Conservation (phyloP, 208 protist genomes). For the Phytomonas francai region DNA sequence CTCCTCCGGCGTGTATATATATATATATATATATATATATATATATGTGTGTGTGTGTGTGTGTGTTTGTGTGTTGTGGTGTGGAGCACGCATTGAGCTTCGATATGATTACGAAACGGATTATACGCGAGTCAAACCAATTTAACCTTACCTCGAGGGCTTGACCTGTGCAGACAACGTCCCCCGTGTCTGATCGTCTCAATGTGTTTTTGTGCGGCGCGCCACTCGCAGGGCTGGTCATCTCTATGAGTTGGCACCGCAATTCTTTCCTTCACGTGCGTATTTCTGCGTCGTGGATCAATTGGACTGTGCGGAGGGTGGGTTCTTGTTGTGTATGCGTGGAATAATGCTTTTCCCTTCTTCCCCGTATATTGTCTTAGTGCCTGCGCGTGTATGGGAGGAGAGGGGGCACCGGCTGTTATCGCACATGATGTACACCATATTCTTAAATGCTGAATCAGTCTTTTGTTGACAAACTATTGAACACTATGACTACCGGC, state of each 20-base stretch:
- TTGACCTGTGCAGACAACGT: neutral
- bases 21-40: too few relatives aligned
- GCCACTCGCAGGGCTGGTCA: neutral
- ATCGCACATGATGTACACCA: too few relatives aligned
- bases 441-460: too few relatives aligned
- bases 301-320: neutral
- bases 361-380: too few relatives aligned
- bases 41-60: constrained; percentile 8
- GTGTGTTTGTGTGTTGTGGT: constrained; percentile 6
- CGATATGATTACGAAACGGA: neutral
- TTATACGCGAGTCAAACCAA: neutral
- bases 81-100: neutral
- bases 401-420: too few relatives aligned
- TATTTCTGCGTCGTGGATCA: neutral
- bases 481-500: too few relatives aligned
- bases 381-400: too few relatives aligned
- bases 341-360: too few relatives aligned
- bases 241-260: neutral
- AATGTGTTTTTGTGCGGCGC: neutral
- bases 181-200: neutral
- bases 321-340: too few relatives aligned
- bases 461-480: too few relatives aligned
- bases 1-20: neutral
- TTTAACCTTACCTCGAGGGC: neutral
- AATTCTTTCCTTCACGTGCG: neutral